Base-by-base conservation (phyloP, 805 yeast species). In the Ogataea wickerhamii region DNA sequence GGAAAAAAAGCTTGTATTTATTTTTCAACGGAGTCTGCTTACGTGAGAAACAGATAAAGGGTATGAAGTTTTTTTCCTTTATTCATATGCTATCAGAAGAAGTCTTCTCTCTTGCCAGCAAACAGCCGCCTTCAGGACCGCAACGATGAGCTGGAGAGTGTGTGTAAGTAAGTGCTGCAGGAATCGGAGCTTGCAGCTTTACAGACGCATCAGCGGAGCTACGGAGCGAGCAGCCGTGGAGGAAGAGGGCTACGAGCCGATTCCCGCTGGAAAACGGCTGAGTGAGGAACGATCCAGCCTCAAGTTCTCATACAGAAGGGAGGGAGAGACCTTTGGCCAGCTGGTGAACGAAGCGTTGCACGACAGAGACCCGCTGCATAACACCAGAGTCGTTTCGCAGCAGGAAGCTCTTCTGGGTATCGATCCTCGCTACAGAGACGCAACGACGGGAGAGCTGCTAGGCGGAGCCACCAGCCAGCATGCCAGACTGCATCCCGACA, bases 401-500 rank as follows among this genome's bases (percentile, higher is more conserved):
- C 67, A 66, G 19, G 70, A 63, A 36, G 58, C 61, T 4, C 32
- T 61, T 11, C 39, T 52, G 22, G 58, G 63, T 0, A 57, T 55
- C 12, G 56, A 60, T 26, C 55, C 63, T 4, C 49, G 53, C 30
- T 64, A 47, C 42, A 57, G 72, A 40, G 48, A 60, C 36, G 36
- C 51, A 6, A 51, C 55, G 23, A 58, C 64, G 1, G 65, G 63
- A 5, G 57, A 60, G 29, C 29, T 53, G 6, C 33, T 55, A 10
- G 43, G 37, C n/a, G 80, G 75, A 6, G 52, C 50, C 4, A 72
- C 63, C 23, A 60, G 76, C 22, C 64, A 63, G 37, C 79, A 74
- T 38, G 76, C 78, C 10, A 65, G 91, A 51, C 60, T 81, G 4
- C 73, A 79, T 48, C 75, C 75, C 0, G 62, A 63, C 17, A 86